Evolutionary conservation across 352 stramenopile species (phyloP).

Genomic region (Phytopythium cucurbitacearum): DNA sequence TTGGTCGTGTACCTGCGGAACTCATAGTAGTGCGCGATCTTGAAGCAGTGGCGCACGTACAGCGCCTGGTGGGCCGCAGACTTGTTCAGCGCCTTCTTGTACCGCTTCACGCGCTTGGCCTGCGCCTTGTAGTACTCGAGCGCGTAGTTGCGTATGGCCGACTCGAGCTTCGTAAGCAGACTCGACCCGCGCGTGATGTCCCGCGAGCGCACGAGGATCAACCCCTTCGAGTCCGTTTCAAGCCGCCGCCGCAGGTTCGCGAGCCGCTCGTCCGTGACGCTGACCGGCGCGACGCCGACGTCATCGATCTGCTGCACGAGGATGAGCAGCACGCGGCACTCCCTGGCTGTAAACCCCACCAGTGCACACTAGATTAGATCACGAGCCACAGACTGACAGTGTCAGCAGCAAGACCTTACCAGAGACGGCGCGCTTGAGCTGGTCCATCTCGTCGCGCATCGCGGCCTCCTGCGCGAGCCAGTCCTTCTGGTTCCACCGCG

Average conservation of each 20-base stretch:
- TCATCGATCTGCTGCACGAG: constrained; percentile 82
- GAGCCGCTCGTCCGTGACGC: constrained; percentile 73
- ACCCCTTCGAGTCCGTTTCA: constrained; percentile 68
- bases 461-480: constrained; percentile 65
- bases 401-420: constrained; percentile 11
- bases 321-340: constrained; percentile 76
- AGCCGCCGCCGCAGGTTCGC: constrained; percentile 57
- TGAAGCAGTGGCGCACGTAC: constrained; percentile 79
- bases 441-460: constrained; percentile 73
- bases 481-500: constrained; percentile 59
- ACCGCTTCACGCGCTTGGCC: constrained; percentile 84
- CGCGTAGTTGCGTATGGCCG: constrained; percentile 62
- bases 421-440: constrained; percentile 53
- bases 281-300: constrained; percentile 43
- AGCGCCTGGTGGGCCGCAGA: constrained; percentile 41
- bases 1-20: constrained; percentile 85
- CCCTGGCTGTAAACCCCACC: constrained; percentile 26
- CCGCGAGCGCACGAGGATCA: constrained; percentile 60
- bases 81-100: constrained; percentile 79
- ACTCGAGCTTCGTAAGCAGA: constrained; percentile 72
- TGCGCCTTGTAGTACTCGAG: constrained; percentile 89
- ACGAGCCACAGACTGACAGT: neutral
- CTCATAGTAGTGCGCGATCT: constrained; percentile 89
- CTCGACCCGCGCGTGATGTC: constrained; percentile 58
- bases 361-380: neutral